A percentile compares a stretch with the other conserved stretches of the same genome.
phyloP scores from a whole-genome alignment of 305 asterid genomes.

The Fraxinus dipetala region DNA sequence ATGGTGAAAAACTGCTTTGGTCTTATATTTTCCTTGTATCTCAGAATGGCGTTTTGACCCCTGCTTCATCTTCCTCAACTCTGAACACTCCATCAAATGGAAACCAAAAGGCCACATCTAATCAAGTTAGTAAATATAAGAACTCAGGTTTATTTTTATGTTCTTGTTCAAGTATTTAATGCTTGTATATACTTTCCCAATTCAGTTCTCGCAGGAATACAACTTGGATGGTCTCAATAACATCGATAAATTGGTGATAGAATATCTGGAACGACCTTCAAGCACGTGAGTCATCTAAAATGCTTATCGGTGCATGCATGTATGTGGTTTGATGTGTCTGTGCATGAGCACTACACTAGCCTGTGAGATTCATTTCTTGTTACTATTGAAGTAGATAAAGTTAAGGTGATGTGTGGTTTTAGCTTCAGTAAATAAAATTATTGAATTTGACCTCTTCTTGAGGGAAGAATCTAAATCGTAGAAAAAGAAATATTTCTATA shows the following conservation, averaged over 20 bases:
- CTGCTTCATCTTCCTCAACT: conserved; percentile 34
- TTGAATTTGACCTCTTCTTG: not conserved
- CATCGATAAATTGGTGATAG: conserved; percentile 64
- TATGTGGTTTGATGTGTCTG: not conserved
- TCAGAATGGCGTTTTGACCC: conserved; percentile 40
- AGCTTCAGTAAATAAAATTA: not conserved
- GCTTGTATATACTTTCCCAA: conserved; percentile 3
- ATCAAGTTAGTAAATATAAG: conserved; percentile 48
- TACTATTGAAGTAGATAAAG: not conserved
- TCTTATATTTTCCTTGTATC: conserved; percentile 15
- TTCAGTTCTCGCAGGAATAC: conserved; percentile 31
- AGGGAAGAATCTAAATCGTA: not conserved
- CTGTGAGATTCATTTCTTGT: not conserved
- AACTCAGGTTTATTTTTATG: not conserved
- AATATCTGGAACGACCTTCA: conserved; percentile 61
- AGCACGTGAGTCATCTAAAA: conserved; percentile 48
- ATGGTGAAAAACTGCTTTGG: not conserved
- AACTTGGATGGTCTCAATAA: conserved; percentile 63
- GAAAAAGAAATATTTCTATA: not conserved
- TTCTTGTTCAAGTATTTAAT: not conserved
- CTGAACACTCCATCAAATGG: conserved; percentile 32
- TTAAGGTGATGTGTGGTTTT: not conserved
- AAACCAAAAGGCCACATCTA: conserved; percentile 35
- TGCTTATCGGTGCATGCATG: conserved; percentile 2
- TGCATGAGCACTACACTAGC: not conserved